Conservation (phyloP, 2,329 filamentous ascomycete genomes). For the Aspergillus calidoustus region DNA sequence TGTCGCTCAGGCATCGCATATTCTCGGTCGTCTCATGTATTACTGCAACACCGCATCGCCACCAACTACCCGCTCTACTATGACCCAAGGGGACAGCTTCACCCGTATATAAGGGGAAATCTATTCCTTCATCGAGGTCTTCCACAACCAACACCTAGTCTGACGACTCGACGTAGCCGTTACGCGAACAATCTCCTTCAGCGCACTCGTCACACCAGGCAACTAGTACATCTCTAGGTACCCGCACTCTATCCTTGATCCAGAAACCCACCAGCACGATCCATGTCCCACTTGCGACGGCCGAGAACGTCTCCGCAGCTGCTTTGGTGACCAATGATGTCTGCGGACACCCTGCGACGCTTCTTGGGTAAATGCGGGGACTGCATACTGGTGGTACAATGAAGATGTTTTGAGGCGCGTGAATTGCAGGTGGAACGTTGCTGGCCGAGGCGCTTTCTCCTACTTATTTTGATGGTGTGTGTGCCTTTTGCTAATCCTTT, state of each 20-base stretch:
- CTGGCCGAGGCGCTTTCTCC: background rate
- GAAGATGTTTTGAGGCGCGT: background rate
- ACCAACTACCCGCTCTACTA: no score
- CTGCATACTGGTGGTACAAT: background rate
- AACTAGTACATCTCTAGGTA: background rate
- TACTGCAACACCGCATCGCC: background rate
- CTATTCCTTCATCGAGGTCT: background rate
- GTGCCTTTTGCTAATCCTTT: background rate
- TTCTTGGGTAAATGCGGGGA: background rate
- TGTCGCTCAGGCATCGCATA: background rate
- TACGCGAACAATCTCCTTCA: background rate
- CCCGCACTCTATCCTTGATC: background rate
- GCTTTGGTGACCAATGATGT: background rate
- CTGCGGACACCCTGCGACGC: background rate
- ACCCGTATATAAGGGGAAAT: background rate
- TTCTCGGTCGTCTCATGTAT: background rate
- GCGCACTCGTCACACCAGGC: background rate
- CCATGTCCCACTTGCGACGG: background rate
- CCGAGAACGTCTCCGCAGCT: background rate
- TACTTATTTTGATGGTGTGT: no score
- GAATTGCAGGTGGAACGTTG: background rate
- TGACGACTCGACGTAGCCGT: background rate
- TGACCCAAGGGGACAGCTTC: background rate
- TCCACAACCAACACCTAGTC: background rate
- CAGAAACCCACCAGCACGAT: background rate